Evolutionary conservation across 768 basidiomycete species (phyloP).

Genomic region (Coprinopsis marcescibilis): DNA sequence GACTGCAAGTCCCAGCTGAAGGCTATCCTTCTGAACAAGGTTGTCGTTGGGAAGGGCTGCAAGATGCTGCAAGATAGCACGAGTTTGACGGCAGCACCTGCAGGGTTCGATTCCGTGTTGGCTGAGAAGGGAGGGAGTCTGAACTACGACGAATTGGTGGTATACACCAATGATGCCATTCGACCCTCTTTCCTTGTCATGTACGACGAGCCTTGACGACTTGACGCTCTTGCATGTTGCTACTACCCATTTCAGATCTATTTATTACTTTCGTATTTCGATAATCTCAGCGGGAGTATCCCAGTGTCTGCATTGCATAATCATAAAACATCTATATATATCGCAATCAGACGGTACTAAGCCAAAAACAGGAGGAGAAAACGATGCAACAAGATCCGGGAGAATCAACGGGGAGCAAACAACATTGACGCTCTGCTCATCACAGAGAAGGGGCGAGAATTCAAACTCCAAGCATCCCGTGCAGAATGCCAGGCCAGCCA

Average conservation of each 20-base stretch:
- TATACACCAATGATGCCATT: constrained; percentile 68
- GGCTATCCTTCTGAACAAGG: constrained; percentile 69
- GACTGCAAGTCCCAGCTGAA: constrained; percentile 49
- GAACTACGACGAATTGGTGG: constrained; percentile 68
- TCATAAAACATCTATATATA: background rate
- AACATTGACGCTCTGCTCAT: constrained; percentile 5
- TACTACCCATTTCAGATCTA: no score
- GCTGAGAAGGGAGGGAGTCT: constrained; percentile 62
- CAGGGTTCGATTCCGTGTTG: constrained; percentile 64
- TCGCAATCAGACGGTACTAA: no score
- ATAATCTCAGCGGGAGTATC: no score
- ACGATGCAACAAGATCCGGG: background rate
- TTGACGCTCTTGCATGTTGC: background rate
- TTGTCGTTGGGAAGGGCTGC: constrained; percentile 63
- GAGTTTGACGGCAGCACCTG: constrained; percentile 48
- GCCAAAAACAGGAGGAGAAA: no score
- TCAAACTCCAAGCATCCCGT: constrained; percentile 23
- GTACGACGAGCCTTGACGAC: constrained; percentile 42
- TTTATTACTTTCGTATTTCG: no score
- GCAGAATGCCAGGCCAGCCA: constrained; percentile 53
- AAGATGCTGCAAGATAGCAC: constrained; percentile 59
- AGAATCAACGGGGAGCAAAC: constrained; percentile 1
- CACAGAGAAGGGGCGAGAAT: constrained; percentile 6
- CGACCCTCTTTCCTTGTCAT: constrained; percentile 66
- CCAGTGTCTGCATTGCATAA: no score